A percentile compares a stretch with the other conserved stretches of the same genome.
phyloP scores from a whole-genome alignment of 768 basidiomycete species.

The Mycena galericulata region DNA sequence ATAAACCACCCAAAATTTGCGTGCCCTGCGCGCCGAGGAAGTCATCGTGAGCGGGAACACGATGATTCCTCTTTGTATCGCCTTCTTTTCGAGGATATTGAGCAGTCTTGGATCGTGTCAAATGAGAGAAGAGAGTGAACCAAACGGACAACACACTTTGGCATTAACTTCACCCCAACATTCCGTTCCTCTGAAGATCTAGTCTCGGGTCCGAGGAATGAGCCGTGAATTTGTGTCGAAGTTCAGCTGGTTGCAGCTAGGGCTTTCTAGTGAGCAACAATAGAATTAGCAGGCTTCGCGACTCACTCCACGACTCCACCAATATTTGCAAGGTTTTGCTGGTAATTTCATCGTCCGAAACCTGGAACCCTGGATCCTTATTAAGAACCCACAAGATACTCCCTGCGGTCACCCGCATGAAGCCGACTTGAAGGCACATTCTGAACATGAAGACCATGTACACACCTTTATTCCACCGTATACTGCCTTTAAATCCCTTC shows the following conservation, averaged over 20 bases:
- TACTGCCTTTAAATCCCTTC: too few species aligned
- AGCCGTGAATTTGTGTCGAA: slow-evolving; percentile 85
- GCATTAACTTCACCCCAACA: slow-evolving; percentile 97
- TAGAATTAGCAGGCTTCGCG: background rate
- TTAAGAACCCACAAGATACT: too few species aligned
- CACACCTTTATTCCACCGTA: too few species aligned
- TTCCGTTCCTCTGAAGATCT: slow-evolving; percentile 96
- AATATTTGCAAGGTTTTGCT: slow-evolving; percentile 75
- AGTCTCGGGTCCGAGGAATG: slow-evolving; percentile 84
- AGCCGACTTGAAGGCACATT: too few species aligned
- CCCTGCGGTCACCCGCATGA: too few species aligned
- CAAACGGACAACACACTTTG: slow-evolving; percentile 74
- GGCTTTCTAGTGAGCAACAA: slow-evolving; percentile 20
- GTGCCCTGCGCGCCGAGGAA: slow-evolving; percentile 93
- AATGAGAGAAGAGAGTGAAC: slow-evolving; percentile 1
- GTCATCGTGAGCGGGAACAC: slow-evolving; percentile 98
- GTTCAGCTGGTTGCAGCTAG: slow-evolving; percentile 88
- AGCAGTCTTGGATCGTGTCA: slow-evolving; percentile 71
- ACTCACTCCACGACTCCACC: slow-evolving; percentile 89
- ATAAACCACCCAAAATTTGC: slow-evolving; percentile 1
- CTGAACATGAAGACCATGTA: too few species aligned
- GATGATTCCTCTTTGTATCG: slow-evolving; percentile 91
- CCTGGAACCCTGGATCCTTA: slow-evolving; percentile 74
- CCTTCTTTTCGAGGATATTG: slow-evolving; percentile 90
- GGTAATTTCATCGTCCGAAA: slow-evolving; percentile 93